phyloP scores from a whole-genome alignment of 1,284 basidiomycete species.

The Leccinum griseonigrum region DNA sequence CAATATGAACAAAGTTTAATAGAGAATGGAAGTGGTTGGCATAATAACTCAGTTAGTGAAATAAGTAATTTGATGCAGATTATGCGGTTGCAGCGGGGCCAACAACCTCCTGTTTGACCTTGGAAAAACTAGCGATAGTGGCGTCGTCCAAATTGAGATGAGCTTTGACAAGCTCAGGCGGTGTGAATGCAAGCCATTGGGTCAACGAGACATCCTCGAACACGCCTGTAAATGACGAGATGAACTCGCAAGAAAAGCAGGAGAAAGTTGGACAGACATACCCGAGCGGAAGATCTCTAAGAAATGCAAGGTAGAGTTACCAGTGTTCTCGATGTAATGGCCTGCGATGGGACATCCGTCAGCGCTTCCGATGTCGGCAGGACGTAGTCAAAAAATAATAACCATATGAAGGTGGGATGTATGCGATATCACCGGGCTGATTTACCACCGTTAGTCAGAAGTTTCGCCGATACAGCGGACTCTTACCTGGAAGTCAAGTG shows the following conservation, averaged over 20 bases:
- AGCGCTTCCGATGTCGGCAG: neutral
- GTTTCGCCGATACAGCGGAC: neutral
- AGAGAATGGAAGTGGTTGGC: constrained; percentile 12
- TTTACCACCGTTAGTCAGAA: neutral
- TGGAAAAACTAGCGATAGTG: constrained; percentile 39
- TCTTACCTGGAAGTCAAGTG: constrained; percentile 43
- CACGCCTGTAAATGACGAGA: constrained; percentile 19
- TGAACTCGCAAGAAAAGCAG: constrained; percentile 2
- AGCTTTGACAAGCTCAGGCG: constrained; percentile 52
- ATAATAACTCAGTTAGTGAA: neutral
- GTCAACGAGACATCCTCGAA: constrained; percentile 46
- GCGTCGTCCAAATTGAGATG: constrained; percentile 49
- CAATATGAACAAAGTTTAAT: neutral
- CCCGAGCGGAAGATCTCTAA: constrained; percentile 63
- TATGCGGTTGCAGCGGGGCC: constrained; percentile 10
- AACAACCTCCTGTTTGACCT: constrained; percentile 33
- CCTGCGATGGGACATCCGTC: constrained; percentile 33
- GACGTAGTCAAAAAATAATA: constrained; percentile 1
- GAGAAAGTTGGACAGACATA: constrained; percentile 17
- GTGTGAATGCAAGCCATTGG: constrained; percentile 57
- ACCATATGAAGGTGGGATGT: constrained; percentile 53
- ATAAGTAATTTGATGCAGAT: neutral
- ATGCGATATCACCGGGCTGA: constrained; percentile 59
- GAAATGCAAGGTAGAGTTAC: constrained; percentile 56
- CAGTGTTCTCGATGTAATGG: constrained; percentile 70